Evolutionary conservation across 306 rosid species (phyloP), one percentile per base, ranked within the genome.

Genomic region (Dalbergia cochinchinensis): DNA sequence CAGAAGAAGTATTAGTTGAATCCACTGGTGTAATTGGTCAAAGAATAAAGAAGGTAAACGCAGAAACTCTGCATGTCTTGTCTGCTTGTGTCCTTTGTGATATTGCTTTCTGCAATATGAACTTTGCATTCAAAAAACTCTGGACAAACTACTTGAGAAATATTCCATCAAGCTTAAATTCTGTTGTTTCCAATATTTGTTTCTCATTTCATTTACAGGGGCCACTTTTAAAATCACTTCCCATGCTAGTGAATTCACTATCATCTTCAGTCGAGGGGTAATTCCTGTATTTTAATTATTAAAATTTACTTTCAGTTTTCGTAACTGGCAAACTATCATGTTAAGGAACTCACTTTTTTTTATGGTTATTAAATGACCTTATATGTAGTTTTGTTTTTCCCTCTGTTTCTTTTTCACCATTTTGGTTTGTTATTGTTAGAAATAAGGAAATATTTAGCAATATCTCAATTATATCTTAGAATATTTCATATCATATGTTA

Each of bases 21-120:
- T 94, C 99, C 69, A 94, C 99, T 9, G 99, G 97, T 3, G 97
- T 94, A 74, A 92, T 94, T 79, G 99, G 99, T 59, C 91, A 90
- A 53, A 90, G 97, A 85, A 94, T 92, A 74, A 94, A 92, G 57
- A 94, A 90, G 95, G 97, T 94, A 76, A 65, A 11, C 63, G 55
- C 72, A 19, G 71, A 77, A 69, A 76, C 69, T 73, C 50, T 57
- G 39, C 2, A 73, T 68, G 26, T 66, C 69, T 55, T 59, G 7
- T 70, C 20, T 61, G 79, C 54, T 51, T 61, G 63, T 65, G 6
- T 70, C 44, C 66, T 42, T 59, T 80, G 45, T 72, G 76, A 59
- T 69, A 61, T 45, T 60, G 48, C 57, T 63, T n/a, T 66, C 33
- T 78, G 19, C 47, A 15, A 44, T 71, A 26, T 72, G 74, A 76